Evolutionary conservation across 352 stramenopile species (phyloP).

Genomic region (Globisporangium okanoganense): DNA sequence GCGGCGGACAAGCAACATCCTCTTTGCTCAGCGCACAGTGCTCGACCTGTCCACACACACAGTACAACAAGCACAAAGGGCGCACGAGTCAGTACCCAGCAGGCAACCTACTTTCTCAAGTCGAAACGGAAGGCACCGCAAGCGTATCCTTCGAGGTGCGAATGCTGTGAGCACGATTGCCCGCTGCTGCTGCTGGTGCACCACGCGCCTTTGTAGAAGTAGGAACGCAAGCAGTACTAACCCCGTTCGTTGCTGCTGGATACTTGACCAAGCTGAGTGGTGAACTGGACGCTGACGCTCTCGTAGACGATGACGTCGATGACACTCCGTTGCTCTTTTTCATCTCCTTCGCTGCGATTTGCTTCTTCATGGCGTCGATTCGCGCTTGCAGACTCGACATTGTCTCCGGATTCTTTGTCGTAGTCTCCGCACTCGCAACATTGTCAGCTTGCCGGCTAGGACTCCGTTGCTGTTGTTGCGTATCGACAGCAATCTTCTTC

Average conservation of each 20-base stretch:
- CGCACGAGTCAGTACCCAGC: slow-evolving; percentile 10
- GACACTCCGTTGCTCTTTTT: slow-evolving; percentile 13
- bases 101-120: neutral
- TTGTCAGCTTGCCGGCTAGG: neutral
- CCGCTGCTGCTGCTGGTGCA: slow-evolving; percentile 7
- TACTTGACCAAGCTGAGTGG: neutral
- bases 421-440: neutral
- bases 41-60: slow-evolving; percentile 1
- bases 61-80: slow-evolving; percentile 4
- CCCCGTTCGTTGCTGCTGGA: slow-evolving; percentile 7
- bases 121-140: slow-evolving; percentile 6
- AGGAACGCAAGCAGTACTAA: slow-evolving; percentile 14
- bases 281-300: slow-evolving; percentile 8
- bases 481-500: neutral
- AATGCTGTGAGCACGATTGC: neutral
- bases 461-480: neutral
- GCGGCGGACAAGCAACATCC: slow-evolving; percentile 39
- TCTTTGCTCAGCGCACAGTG: slow-evolving; percentile 21
- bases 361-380: slow-evolving; percentile 29
- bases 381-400: slow-evolving; percentile 11
- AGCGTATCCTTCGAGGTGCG: slow-evolving; percentile 6
- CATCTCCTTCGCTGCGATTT: slow-evolving; percentile 26
- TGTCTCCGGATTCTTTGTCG: neutral
- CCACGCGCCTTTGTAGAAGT: slow-evolving; percentile 1
- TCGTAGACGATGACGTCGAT: slow-evolving; percentile 2